Conservation (phyloP, 2,329 filamentous ascomycete genomes). For the Coniochaeta sp. region DNA sequence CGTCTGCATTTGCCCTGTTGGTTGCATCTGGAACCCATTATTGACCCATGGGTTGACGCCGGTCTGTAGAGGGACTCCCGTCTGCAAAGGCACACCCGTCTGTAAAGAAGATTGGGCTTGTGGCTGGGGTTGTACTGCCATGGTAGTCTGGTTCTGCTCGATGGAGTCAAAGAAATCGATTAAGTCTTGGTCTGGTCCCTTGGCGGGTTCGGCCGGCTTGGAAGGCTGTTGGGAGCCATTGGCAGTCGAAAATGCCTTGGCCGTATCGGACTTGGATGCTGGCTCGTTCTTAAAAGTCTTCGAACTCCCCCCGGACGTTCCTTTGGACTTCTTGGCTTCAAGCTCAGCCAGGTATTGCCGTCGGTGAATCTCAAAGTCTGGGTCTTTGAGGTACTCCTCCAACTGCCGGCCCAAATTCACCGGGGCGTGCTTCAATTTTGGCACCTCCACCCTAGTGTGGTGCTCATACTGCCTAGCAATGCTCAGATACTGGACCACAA, state of each 20-base stretch:
- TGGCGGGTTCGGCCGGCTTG: slow-evolving; percentile 39
- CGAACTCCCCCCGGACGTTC: slow-evolving; percentile 17
- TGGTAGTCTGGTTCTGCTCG: slow-evolving; percentile 75
- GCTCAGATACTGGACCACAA: slow-evolving; percentile 82
- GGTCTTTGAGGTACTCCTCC: slow-evolving; percentile 89
- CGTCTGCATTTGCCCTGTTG: slow-evolving; percentile 29
- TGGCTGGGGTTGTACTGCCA: slow-evolving; percentile 38
- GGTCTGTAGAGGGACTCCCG: slow-evolving; percentile 16
- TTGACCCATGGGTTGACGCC: slow-evolving; percentile 30
- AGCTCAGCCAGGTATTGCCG: slow-evolving; percentile 87
- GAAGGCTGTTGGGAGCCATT: slow-evolving; percentile 23
- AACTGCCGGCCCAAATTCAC: slow-evolving; percentile 83
- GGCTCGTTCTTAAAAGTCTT: slow-evolving; percentile 28
- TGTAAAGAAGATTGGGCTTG: slow-evolving; percentile 15
- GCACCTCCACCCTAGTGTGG: slow-evolving; percentile 86
- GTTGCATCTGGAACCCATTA: slow-evolving; percentile 25
- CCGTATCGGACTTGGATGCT: slow-evolving; percentile 27
- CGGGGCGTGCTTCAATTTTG: slow-evolving; percentile 94
- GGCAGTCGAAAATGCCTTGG: slow-evolving; percentile 26
- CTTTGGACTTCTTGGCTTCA: slow-evolving; percentile 53
- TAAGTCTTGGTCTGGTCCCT: slow-evolving; percentile 65
- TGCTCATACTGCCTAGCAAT: slow-evolving; percentile 86
- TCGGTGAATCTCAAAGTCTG: slow-evolving; percentile 90
- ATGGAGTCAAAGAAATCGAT: slow-evolving; percentile 96
- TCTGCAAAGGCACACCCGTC: too few relatives aligned